phyloP scores from a whole-genome alignment of 257 asterid species.

The Salvia hispanica region DNA sequence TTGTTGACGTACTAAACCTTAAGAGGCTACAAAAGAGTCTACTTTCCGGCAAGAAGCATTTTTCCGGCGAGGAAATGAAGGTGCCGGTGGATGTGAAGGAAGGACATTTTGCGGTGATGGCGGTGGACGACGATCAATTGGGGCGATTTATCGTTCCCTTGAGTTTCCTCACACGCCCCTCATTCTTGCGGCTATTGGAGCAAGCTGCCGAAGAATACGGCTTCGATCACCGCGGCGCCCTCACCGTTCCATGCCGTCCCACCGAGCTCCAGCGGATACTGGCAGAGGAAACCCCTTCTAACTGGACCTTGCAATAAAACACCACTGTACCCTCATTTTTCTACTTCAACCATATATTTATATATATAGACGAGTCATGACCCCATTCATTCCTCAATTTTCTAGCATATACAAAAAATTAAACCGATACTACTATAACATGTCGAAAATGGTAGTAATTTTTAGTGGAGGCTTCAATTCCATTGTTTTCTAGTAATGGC shows the following conservation, averaged over 20 bases:
- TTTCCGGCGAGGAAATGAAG: neutral
- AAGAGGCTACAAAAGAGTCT: slow-evolving; percentile 60
- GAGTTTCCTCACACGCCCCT: slow-evolving; percentile 56
- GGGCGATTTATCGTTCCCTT: slow-evolving; percentile 68
- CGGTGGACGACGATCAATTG: slow-evolving; percentile 31
- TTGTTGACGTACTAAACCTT: slow-evolving; percentile 44
- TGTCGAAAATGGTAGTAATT: too few species aligned
- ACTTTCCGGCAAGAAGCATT: slow-evolving; percentile 36
- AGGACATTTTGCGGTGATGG: slow-evolving; percentile 54
- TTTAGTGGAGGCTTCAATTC: too few species aligned
- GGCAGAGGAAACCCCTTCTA: slow-evolving; percentile 24
- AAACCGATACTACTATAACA: too few species aligned
- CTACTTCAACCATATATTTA: too few species aligned
- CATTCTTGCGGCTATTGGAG: slow-evolving; percentile 63
- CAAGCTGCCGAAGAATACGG: slow-evolving; percentile 82
- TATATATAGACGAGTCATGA: too few species aligned
- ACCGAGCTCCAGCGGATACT: slow-evolving; percentile 41
- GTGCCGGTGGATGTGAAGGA: slow-evolving; percentile 65
- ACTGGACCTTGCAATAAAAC: too few species aligned
- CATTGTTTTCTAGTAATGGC: too few species aligned
- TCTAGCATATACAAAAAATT: too few species aligned
- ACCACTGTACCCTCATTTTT: too few species aligned
- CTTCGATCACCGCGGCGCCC: slow-evolving; percentile 66
- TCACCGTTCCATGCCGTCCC: slow-evolving; percentile 67
- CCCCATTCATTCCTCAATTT: too few species aligned